These are phyloP conservation scores for Aspergillus sp. DNA, from an alignment of 2,329 filamentous ascomycete genomes.

Conservation along the genomic window DNA sequence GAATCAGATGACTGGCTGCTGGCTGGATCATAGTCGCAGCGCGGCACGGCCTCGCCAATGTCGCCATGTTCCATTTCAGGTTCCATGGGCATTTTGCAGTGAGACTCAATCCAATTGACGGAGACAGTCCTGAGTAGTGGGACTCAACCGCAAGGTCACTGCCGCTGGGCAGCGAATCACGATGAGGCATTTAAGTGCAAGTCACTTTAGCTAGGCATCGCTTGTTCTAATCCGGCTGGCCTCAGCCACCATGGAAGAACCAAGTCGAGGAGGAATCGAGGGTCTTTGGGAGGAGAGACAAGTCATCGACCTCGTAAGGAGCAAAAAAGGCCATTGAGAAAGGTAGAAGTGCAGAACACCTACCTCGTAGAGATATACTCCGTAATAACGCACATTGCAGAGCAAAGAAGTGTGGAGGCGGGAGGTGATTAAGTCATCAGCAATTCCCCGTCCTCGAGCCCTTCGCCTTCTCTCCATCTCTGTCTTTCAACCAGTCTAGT, in stretches of 20 bases:
- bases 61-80: not conserved
- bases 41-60: not conserved
- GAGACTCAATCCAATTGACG: not conserved
- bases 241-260: constrained; percentile 1
- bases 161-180: constrained; percentile 12
- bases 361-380: no score
- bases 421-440: not conserved
- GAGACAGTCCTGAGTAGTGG: constrained; percentile 8
- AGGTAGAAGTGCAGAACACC: no score
- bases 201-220: not conserved
- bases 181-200: not conserved
- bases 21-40: not conserved
- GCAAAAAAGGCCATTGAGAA: no score
- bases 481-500: constrained; percentile 4
- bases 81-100: not conserved
- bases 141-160: constrained; percentile 11
- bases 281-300: not conserved
- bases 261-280: not conserved
- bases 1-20: constrained; percentile 1
- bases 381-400: no score
- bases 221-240: not conserved
- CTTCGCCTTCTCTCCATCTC: not conserved
- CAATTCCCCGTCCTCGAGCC: not conserved
- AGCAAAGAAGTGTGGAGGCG: no score
- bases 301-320: not conserved